phyloP scores from a whole-genome alignment of 768 basidiomycete genomes.

The Inosperma sp. region DNA sequence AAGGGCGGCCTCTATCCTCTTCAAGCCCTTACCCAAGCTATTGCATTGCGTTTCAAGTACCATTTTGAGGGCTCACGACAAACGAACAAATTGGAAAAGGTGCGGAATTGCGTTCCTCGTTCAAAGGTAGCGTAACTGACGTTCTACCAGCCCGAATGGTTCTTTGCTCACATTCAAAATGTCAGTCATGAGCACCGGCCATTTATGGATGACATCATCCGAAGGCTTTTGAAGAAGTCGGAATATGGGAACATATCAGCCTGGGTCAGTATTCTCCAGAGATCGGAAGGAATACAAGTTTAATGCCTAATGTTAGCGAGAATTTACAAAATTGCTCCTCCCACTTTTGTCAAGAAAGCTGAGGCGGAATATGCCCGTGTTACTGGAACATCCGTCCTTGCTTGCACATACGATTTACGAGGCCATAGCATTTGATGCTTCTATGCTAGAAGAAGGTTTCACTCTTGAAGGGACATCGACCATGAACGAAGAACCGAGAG shows the following conservation, averaged over 20 bases:
- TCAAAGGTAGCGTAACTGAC: not conserved
- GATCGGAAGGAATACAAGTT: constrained; percentile 5
- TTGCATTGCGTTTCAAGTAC: constrained; percentile 86
- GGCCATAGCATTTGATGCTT: constrained; percentile 80
- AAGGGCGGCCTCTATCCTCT: constrained; percentile 74
- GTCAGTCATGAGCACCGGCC: constrained; percentile 76
- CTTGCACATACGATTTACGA: constrained; percentile 97
- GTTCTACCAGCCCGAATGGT: constrained; percentile 84
- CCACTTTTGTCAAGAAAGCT: constrained; percentile 77
- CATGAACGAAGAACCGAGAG: constrained; percentile 19
- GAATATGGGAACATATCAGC: constrained; percentile 64
- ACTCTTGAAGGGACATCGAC: constrained; percentile 50
- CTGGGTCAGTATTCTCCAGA: constrained; percentile 50
- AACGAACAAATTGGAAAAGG: constrained; percentile 94
- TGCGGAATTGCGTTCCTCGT: constrained; percentile 24
- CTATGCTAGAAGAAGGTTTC: constrained; percentile 72
- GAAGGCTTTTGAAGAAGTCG: constrained; percentile 60
- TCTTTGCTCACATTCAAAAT: constrained; percentile 88
- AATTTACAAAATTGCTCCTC: constrained; percentile 76
- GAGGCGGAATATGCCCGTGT: constrained; percentile 61
- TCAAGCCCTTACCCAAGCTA: constrained; percentile 77
- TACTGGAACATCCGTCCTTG: constrained; percentile 75
- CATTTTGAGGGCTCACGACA: constrained; percentile 86
- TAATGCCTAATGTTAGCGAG: constrained; percentile 46
- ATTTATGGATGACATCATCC: constrained; percentile 75